These are phyloP conservation scores for Xerocomus nothofagi DNA, from an alignment of 1,284 basidiomycete genomes.

Conservation along the genomic window DNA sequence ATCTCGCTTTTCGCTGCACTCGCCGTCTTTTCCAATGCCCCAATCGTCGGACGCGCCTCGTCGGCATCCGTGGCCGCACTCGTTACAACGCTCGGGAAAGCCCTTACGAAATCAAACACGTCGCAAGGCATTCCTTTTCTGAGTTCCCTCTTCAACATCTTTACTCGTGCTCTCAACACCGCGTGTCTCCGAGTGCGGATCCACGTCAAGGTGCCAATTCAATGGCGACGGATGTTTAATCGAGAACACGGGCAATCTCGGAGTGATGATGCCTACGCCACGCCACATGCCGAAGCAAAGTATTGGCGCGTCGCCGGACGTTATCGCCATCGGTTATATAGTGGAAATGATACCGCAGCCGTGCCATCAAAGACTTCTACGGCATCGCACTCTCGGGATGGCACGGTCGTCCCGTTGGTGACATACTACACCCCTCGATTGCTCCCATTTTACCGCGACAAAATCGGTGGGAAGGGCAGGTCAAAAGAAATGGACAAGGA, in stretches of 20 bases:
- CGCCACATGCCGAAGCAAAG: slow-evolving; percentile 24
- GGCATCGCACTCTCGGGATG: slow-evolving; percentile 1
- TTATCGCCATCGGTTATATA: slow-evolving; percentile 30
- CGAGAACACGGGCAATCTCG: background rate
- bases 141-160: slow-evolving; percentile 9
- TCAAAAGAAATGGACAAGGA: slow-evolving; percentile 2
- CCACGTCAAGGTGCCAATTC: slow-evolving; percentile 11
- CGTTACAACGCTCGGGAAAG: slow-evolving; percentile 7
- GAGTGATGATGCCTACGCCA: slow-evolving; percentile 21
- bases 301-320: slow-evolving; percentile 35
- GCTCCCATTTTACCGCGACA: slow-evolving; percentile 31
- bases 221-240: slow-evolving; percentile 9
- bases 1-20: slow-evolving; percentile 9
- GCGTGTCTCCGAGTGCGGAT: slow-evolving; percentile 19
- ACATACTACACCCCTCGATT: slow-evolving; percentile 32
- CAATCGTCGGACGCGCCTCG: slow-evolving; percentile 2
- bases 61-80: slow-evolving; percentile 4
- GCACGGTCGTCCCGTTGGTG: slow-evolving; percentile 20
- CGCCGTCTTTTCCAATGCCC: slow-evolving; percentile 10
- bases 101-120: slow-evolving; percentile 6
- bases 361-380: background rate
- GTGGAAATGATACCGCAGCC: slow-evolving; percentile 14
- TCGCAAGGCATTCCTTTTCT: slow-evolving; percentile 1
- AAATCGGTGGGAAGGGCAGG: background rate
- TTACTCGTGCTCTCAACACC: slow-evolving; percentile 16